These are phyloP conservation scores for Xylariaceae sp. DNA, from an alignment of 2,329 filamentous ascomycete species.

Conservation along the genomic window DNA sequence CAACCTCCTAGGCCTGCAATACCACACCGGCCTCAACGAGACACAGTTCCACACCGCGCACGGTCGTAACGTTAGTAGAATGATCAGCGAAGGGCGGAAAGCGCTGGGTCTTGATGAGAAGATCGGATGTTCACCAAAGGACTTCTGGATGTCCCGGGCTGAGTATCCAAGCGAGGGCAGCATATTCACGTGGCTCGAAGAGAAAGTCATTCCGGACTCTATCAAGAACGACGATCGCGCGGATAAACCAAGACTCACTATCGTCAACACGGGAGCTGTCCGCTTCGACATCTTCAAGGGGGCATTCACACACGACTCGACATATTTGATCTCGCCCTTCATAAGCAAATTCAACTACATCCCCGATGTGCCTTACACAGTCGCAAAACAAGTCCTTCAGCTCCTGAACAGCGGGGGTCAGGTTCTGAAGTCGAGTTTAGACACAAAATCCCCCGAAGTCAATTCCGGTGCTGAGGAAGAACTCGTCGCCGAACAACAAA, in stretches of 20 bases:
- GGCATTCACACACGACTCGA: slow-evolving; percentile 81
- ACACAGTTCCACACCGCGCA: slow-evolving; percentile 72
- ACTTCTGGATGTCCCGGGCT: slow-evolving; percentile 78
- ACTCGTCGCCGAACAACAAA: slow-evolving; percentile 16
- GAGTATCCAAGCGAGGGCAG: slow-evolving; percentile 71
- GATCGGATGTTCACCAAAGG: slow-evolving; percentile 79
- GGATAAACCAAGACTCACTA: slow-evolving; percentile 64
- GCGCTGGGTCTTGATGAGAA: slow-evolving; percentile 68
- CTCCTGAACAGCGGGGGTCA: slow-evolving; percentile 55
- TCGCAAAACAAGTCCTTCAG: slow-evolving; percentile 66
- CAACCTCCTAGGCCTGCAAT: slow-evolving; percentile 79
- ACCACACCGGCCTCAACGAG: slow-evolving; percentile 73
- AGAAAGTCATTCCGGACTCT: slow-evolving; percentile 68
- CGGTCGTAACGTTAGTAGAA: slow-evolving; percentile 67
- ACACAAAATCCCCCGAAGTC: slow-evolving; percentile 50
- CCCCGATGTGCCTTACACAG: slow-evolving; percentile 74
- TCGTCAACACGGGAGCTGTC: slow-evolving; percentile 87
- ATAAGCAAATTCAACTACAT: slow-evolving; percentile 74
- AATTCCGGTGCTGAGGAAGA: slow-evolving; percentile 1
- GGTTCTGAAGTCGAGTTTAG: slow-evolving; percentile 42
- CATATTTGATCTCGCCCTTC: slow-evolving; percentile 86
- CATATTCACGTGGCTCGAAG: slow-evolving; percentile 78
- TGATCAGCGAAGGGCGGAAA: slow-evolving; percentile 68
- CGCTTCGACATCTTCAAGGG: slow-evolving; percentile 96
- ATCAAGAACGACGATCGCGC: slow-evolving; percentile 57